Evolutionary conservation across 139 green algal genomes (phyloP), one percentile per base, ranked within the genome.

Genomic region (Choricystis sp.): DNA sequence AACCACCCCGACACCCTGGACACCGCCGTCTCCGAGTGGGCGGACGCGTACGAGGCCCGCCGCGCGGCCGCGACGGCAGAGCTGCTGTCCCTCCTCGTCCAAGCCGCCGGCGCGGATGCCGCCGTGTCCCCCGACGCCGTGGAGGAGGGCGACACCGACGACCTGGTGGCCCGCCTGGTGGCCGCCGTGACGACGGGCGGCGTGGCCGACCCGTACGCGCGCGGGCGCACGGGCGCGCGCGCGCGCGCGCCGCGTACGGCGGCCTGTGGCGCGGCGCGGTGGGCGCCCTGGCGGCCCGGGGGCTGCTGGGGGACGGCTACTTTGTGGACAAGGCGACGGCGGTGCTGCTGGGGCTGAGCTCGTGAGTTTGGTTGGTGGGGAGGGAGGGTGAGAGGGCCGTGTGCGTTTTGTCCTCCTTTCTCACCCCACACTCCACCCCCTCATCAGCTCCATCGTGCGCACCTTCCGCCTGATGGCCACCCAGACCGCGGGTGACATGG

Each of bases 401-500:
- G n/a, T n/a, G n/a, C n/a, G n/a, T n/a, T n/a, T n/a, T n/a, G n/a
- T n/a, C n/a, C n/a, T n/a, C n/a, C n/a, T n/a, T n/a, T n/a, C n/a
- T n/a, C n/a, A n/a, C n/a, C n/a, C n/a, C n/a, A n/a, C n/a, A n/a
- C n/a, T n/a, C n/a, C n/a, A n/a, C n/a, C n/a, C n/a, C n/a, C n/a
- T n/a, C n/a, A n/a, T n/a, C 73, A 84, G 81, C 24, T 81, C 83
- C 28, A 64, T 74, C 49, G 72, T 88, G 23, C 78, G 79, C 19
- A 59, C 68, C 26, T 86, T 90, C 57, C 71, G 84, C 14, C 68
- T 67, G 19, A 68, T 75, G 20, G 82, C 75, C 63, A 89, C 84
- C 0, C 66, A 88, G 31, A 89, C 84, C 0, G 81, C 78, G 0
- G 64, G 58, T 3, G 84, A 90, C 78, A 56, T 91, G 61, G 72